Base-by-base conservation (phyloP, 2,329 filamentous ascomycete species). In the Ambrosiella cleistominuta region DNA sequence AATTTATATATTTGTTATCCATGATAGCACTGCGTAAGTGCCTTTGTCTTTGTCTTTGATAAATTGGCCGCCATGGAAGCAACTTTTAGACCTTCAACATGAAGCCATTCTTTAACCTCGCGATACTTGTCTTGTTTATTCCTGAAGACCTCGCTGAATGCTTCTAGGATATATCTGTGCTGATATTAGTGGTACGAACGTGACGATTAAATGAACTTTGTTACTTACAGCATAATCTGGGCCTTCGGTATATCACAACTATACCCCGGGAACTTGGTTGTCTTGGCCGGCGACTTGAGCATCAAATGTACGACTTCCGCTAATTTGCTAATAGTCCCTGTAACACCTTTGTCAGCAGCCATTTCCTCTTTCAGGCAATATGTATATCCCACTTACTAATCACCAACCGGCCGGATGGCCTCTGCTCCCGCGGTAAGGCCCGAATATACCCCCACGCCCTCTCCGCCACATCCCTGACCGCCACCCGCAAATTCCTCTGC, bases 381-480 rank as follows among this genome's bases (percentile, higher is more conserved):
- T 37, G 19, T 13, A 45, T 3, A 4, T 44, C 5, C 39, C 27
- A 51, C 11, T 68, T 70, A 84, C 82, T 77, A 72, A 73, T 82
- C 38, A 91, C 70, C n/a, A 95, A 68, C 37, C 67, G 69, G 2
- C 74, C 66, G 6, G 74, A 68, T 1, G 85, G 86, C 62, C 78
- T 79, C 63, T 76, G 78, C 3, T 66, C 64, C 39, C 65, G 67
- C 1, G 78, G 74, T 38, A 96, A 72, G 60, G 80, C 82, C 7
- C 75, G 72, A 6, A 72, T 67, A 63, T 84, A 83, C 0, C 76
- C 77, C 75, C 76, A 81, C 72, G 79, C 79, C 71, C 91, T 94
- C 71, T 80, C 81, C 7, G 88, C 89, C 6, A 86, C 82, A 68
- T 94, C 88, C 15, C 74, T 65, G 64, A 96, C 91, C 38, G 81